Evolutionary conservation across 495 filamentous ascomycete genomes (phyloP).

Genomic region (Penicillium angulare): DNA sequence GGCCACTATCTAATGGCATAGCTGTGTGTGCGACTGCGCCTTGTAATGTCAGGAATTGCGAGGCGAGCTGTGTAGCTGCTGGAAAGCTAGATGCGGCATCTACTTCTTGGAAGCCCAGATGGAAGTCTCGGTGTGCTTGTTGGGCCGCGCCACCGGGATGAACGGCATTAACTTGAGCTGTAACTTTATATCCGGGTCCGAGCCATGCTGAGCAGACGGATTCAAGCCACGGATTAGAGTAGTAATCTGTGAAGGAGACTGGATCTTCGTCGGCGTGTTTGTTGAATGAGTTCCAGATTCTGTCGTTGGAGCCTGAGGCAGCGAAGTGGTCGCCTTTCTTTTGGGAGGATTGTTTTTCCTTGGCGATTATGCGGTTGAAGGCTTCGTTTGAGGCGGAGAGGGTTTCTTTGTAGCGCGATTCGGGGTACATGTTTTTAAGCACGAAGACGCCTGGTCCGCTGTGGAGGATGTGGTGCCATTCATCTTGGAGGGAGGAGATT

Average conservation of each 20-base stretch:
- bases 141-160: slow-evolving; percentile 52
- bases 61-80: slow-evolving; percentile 39
- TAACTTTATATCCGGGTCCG: slow-evolving; percentile 52
- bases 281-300: slow-evolving; percentile 59
- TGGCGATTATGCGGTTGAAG: slow-evolving; percentile 44
- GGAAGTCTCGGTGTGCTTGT: slow-evolving; percentile 55
- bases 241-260: slow-evolving; percentile 48
- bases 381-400: slow-evolving; percentile 41
- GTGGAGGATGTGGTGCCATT: slow-evolving; percentile 55
- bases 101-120: slow-evolving; percentile 53
- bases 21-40: slow-evolving; percentile 56
- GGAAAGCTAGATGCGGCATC: slow-evolving; percentile 37
- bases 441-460: slow-evolving; percentile 53
- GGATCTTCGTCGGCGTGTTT: slow-evolving; percentile 51
- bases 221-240: slow-evolving; percentile 52
- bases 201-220: slow-evolving; percentile 48
- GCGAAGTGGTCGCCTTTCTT: slow-evolving; percentile 57
- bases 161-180: slow-evolving; percentile 57
- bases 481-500: slow-evolving; percentile 44
- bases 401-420: slow-evolving; percentile 20
- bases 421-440: slow-evolving; percentile 44
- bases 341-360: slow-evolving; percentile 23
- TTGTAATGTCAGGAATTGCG: slow-evolving; percentile 53
- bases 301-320: slow-evolving; percentile 42
- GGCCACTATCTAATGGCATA: slow-evolving; percentile 53